phyloP scores from a whole-genome alignment of 495 filamentous ascomycete genomes.

The Aspergillus steynii region DNA sequence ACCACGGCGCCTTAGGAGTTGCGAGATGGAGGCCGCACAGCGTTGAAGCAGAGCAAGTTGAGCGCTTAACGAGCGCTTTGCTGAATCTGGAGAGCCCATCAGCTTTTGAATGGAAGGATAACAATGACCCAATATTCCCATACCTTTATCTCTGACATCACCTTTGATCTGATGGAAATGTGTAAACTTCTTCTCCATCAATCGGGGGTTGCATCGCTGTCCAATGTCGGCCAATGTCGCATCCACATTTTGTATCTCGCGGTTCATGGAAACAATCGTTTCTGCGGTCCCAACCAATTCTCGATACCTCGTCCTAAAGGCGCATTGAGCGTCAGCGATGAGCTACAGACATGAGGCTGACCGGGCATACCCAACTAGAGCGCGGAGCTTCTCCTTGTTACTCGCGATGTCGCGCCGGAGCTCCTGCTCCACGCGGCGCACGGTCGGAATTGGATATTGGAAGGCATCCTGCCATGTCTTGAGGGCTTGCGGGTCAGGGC shows the following conservation, averaged over 20 bases:
- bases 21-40: constrained; percentile 54
- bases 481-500: constrained; percentile 58
- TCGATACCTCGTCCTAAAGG: constrained; percentile 75
- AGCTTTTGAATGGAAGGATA: constrained; percentile 25
- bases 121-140: constrained; percentile 4
- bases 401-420: constrained; percentile 67
- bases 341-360: neutral
- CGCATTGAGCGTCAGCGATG: constrained; percentile 15
- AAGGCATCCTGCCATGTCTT: constrained; percentile 69
- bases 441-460: constrained; percentile 62
- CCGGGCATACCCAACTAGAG: constrained; percentile 74
- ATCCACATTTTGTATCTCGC: constrained; percentile 73
- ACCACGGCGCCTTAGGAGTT: constrained; percentile 57
- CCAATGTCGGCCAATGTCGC: constrained; percentile 69
- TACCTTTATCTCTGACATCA: constrained; percentile 47
- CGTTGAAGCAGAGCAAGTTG: constrained; percentile 64
- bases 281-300: constrained; percentile 92
- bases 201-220: constrained; percentile 70
- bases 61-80: constrained; percentile 57
- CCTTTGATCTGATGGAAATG: constrained; percentile 63
- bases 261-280: constrained; percentile 85
- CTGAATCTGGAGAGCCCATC: constrained; percentile 42
- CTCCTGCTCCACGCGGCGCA: constrained; percentile 63
- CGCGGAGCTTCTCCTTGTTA: constrained; percentile 85
- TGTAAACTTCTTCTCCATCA: constrained; percentile 65